Conservation (phyloP, 2,329 filamentous ascomycete species). For the Paraphoma chrysanthemicola region DNA sequence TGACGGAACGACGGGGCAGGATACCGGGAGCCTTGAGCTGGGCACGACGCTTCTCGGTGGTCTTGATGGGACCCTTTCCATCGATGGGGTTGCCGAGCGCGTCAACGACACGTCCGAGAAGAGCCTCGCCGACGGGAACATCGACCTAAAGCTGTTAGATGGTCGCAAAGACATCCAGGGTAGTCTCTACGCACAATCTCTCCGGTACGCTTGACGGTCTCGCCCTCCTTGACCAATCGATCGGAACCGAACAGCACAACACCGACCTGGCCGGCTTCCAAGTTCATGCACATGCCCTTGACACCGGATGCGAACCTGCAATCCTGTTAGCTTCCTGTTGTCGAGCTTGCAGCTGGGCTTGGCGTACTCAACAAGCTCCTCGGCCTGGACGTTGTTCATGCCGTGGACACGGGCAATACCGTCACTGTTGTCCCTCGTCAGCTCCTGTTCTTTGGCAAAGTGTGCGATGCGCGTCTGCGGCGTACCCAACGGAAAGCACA, state of each 20-base stretch:
- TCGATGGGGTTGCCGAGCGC: constrained; percentile 99
- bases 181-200: constrained; percentile 79
- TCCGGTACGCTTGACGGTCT: constrained; percentile 99
- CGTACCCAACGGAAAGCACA: constrained; percentile 98
- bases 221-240: constrained; percentile 99
- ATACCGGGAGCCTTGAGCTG: constrained; percentile 99
- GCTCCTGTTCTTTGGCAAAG: constrained; percentile 31
- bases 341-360: constrained; percentile 13
- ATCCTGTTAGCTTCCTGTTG: constrained; percentile 35
- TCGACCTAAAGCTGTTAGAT: constrained; percentile 72
- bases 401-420: constrained; percentile 99
- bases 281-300: constrained; percentile 99
- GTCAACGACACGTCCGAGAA: constrained; percentile 98
- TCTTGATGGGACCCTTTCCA: constrained; percentile 96
- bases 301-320: constrained; percentile 96
- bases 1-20: constrained; percentile 94
- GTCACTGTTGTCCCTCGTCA: constrained; percentile 72
- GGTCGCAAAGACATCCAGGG: background rate
- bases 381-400: constrained; percentile 99
- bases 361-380: constrained; percentile 99
- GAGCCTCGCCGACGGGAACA: constrained; percentile 88
- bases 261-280: constrained; percentile 99
- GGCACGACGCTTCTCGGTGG: constrained; percentile 90
- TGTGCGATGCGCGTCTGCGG: constrained; percentile 48
- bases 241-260: constrained; percentile 99